Base-by-base conservation (phyloP, 805 yeast genomes). In the Brettanomyces custersianus region DNA sequence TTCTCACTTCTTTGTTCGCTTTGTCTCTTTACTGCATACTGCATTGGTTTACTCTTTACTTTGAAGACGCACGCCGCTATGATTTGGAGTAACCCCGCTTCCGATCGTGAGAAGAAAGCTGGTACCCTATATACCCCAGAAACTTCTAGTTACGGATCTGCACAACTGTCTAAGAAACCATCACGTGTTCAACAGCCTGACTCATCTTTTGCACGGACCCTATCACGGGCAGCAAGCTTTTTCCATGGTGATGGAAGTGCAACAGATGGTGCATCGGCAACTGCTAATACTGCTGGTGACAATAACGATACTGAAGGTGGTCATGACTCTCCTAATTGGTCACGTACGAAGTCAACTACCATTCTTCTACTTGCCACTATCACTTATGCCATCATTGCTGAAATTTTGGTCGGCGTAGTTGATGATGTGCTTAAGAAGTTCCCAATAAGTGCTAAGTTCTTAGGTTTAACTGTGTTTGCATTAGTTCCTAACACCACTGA, bases 241-340 rank as follows among this genome's bases (percentile, higher is more conserved):
- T 18, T 20, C 13, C 42, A 27, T 22, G 31, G 21, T 7, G 33
- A 39, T 16, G 31, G 17, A n/a, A 35, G 41, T 17, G 22, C 23
- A 13, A 31, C 35, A 20, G 31, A 23, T 4, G 24, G 25, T 4
- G 36, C 29, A 24, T 34, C 28, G n/a, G 34, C 35, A 18, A 8
- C 28, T 3, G 17, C n/a, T 7, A 7, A 7, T 25, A 13, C n/a
- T 13, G 17, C 7, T 7, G 17, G 15, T 7, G 6, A 13, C 7
- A n/a, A 13, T 8, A 12, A 8, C 15, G 17, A 40, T 26, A 11
- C 45, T 23, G 33, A 16, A n/a, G 80, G 81, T 4, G 94, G 94
- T 1, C 96, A 90, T 48, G 96, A 87, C 55, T 94, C 96, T 0
- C 97, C 98, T 31, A 92, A 92, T 54, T 92, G 98, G 98, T 80